Conservation (phyloP, 495 filamentous ascomycete species). For the Neurospora tetraspora region DNA sequence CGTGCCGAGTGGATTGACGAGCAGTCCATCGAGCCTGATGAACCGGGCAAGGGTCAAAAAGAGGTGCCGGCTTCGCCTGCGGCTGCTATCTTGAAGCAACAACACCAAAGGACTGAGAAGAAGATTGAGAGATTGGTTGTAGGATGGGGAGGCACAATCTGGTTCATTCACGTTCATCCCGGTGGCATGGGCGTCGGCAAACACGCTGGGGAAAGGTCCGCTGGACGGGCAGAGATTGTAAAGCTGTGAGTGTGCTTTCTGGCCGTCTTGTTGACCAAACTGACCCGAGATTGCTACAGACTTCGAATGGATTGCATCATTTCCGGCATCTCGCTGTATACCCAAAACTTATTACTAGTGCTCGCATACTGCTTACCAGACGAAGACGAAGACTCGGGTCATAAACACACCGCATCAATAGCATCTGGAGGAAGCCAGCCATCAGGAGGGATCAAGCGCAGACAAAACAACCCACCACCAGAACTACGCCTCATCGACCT, state of each 20-base stretch:
- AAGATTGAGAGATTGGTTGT: slow-evolving; percentile 71
- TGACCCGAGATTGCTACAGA: slow-evolving; percentile 39
- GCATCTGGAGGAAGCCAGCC: slow-evolving; percentile 41
- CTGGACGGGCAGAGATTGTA: slow-evolving; percentile 76
- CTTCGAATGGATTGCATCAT: slow-evolving; percentile 93
- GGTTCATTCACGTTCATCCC: slow-evolving; percentile 86
- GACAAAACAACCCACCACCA: slow-evolving; percentile 67
- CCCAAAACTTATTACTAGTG: slow-evolving; percentile 76
- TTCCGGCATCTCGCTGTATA: slow-evolving; percentile 95
- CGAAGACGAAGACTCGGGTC: slow-evolving; percentile 44
- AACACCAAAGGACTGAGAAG: slow-evolving; percentile 32
- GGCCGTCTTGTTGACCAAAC: neutral
- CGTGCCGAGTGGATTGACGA: slow-evolving; percentile 89
- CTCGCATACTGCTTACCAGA: slow-evolving; percentile 76
- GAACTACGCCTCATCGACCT: slow-evolving; percentile 88
- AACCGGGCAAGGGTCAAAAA: slow-evolving; percentile 29
- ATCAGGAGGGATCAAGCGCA: slow-evolving; percentile 50
- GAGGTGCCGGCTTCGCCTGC: slow-evolving; percentile 29
- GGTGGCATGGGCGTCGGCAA: slow-evolving; percentile 59
- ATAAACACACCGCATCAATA: slow-evolving; percentile 27
- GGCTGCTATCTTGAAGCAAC: slow-evolving; percentile 35
- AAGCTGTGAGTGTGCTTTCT: slow-evolving; percentile 58
- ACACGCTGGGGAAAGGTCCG: slow-evolving; percentile 57
- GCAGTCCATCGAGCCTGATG: slow-evolving; percentile 52
- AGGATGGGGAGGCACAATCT: slow-evolving; percentile 92